Conservation (phyloP, 345 rosid genomes). For the Bruguiera gymnorhiza region DNA sequence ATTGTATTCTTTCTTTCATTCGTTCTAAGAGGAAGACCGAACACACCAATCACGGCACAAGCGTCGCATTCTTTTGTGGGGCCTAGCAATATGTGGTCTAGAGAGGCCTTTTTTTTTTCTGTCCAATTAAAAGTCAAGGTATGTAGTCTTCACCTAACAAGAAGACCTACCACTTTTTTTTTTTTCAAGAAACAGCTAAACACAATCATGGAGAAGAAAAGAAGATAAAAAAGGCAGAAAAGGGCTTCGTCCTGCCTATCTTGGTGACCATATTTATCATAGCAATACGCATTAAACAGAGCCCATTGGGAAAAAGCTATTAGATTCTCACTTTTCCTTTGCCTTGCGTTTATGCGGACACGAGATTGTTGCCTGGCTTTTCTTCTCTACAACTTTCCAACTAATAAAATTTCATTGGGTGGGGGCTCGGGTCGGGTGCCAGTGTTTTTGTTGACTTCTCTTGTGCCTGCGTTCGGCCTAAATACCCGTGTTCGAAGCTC, state of each 20-base stretch:
- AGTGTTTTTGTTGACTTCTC: too few species aligned
- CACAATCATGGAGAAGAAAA: constrained; percentile 9
- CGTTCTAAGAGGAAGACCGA: too few species aligned
- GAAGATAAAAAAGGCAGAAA: neutral
- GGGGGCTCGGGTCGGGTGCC: too few species aligned
- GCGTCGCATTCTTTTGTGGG: neutral
- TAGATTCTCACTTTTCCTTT: too few species aligned
- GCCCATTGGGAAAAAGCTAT: neutral
- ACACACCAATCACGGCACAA: neutral
- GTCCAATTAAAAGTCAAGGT: neutral
- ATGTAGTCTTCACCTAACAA: neutral
- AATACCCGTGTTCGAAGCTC: too few species aligned
- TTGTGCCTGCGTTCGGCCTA: too few species aligned
- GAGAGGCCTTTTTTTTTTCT: neutral
- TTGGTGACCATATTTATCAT: neutral
- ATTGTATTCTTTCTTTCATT: too few species aligned
- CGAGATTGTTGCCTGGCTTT: too few species aligned
- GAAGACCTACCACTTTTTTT: neutral
- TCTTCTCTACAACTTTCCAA: too few species aligned
- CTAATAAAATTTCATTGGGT: too few species aligned
- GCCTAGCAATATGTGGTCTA: neutral
- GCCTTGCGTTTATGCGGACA: too few species aligned
- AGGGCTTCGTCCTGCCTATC: constrained; percentile 3
- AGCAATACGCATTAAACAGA: neutral
- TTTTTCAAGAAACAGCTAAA: neutral